These are phyloP conservation scores for Chaetomium olivaceum DNA, from an alignment of 2,329 filamentous ascomycete species.

Conservation along the genomic window DNA sequence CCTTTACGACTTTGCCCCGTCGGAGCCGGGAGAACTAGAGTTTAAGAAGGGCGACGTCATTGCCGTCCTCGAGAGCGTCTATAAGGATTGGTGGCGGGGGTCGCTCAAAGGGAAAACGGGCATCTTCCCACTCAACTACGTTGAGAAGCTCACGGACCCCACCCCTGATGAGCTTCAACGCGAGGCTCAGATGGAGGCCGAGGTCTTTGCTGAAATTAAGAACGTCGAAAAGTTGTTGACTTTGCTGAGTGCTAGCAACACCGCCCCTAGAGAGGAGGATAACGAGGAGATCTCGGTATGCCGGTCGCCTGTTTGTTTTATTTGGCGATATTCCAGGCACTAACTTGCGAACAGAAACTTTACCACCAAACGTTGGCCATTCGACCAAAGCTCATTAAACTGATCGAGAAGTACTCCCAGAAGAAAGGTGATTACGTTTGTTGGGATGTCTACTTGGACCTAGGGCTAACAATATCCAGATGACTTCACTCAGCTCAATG, in stretches of 20 bases:
- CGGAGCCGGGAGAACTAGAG: slow-evolving; percentile 89
- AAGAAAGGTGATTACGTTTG: slow-evolving; percentile 73
- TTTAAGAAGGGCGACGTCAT: slow-evolving; percentile 98
- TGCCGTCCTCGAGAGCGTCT: slow-evolving; percentile 94
- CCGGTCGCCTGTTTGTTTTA: slow-evolving; percentile 4
- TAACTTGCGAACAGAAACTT: slow-evolving; percentile 53
- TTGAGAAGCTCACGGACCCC: slow-evolving; percentile 94
- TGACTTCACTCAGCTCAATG: slow-evolving; percentile 96
- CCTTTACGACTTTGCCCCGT: slow-evolving; percentile 91
- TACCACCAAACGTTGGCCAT: slow-evolving; percentile 96
- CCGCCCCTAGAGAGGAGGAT: slow-evolving; percentile 78
- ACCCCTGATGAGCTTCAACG: slow-evolving; percentile 91
- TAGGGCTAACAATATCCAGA: slow-evolving; percentile 57
- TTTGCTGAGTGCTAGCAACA: slow-evolving; percentile 82
- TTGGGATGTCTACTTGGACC: background rate
- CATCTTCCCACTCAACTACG: slow-evolving; percentile 98
- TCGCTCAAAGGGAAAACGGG: slow-evolving; percentile 91
- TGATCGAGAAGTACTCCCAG: slow-evolving; percentile 98
- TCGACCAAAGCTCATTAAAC: slow-evolving; percentile 91
- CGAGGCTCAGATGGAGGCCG: slow-evolving; percentile 90
- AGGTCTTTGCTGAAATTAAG: slow-evolving; percentile 66
- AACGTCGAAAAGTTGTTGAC: slow-evolving; percentile 74
- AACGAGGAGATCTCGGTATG: slow-evolving; percentile 92
- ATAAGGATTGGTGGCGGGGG: slow-evolving; percentile 99
- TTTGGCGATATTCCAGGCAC: background rate